A percentile compares a stretch with the other conserved stretches of the same genome.
Evolutionary conservation across 306 rosid species (phyloP).

Genomic region (Crataegus laevigata): DNA sequence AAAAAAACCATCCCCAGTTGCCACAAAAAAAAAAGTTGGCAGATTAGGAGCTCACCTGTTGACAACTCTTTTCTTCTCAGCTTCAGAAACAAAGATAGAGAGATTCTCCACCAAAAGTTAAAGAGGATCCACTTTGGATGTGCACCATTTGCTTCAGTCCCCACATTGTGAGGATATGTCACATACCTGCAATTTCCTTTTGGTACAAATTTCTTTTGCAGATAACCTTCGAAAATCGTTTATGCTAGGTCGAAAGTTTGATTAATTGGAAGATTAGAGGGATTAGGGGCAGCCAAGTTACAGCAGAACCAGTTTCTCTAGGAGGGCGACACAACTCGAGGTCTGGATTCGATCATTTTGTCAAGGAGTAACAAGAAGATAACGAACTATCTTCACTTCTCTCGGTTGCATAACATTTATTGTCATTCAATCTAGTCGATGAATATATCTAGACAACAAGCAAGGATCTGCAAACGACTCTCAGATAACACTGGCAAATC

Average conservation of each 20-base stretch:
- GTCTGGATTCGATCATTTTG: background rate
- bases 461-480: background rate
- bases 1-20: background rate
- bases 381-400: background rate
- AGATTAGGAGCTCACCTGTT: background rate
- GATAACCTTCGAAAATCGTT: background rate
- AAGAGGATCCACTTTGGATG: slow-evolving; percentile 17
- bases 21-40: slow-evolving; percentile 28
- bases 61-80: slow-evolving; percentile 29
- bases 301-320: background rate
- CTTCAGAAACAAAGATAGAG: slow-evolving; percentile 22
- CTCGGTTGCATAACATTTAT: background rate
- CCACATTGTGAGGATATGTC: background rate
- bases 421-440: background rate
- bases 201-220: background rate
- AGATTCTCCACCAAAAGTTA: slow-evolving; percentile 27
- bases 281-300: background rate
- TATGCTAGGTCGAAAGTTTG: background rate
- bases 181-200: background rate
- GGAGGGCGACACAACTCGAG: background rate
- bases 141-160: slow-evolving; percentile 10
- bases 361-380: background rate
- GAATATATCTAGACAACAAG: too few species aligned
- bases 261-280: background rate
- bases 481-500: background rate